phyloP scores from a whole-genome alignment of 257 asterid genomes.

The Scutellaria galericulata region DNA sequence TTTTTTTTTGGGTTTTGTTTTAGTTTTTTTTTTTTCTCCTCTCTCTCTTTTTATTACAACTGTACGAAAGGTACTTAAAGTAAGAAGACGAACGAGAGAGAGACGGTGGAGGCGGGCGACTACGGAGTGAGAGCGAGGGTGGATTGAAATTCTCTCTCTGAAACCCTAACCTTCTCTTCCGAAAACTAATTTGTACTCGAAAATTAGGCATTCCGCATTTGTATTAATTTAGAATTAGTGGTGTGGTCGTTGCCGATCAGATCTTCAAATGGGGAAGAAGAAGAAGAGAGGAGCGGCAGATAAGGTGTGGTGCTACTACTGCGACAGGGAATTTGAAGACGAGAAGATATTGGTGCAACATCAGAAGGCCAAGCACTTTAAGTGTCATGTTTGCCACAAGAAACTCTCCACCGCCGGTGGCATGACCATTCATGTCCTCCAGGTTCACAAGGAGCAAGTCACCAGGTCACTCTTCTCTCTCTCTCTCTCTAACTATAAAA shows the following conservation, averaged over 20 bases:
- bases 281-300: slow-evolving; percentile 83
- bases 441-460: slow-evolving; percentile 95
- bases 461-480: slow-evolving; percentile 53
- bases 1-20: too few relatives aligned
- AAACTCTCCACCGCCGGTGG: slow-evolving; percentile 98
- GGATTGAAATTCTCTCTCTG: slow-evolving; percentile 6
- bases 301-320: slow-evolving; percentile 92
- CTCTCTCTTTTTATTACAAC: too few relatives aligned
- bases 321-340: slow-evolving; percentile 96
- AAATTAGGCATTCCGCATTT: too few relatives aligned
- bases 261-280: slow-evolving; percentile 76
- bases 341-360: slow-evolving; percentile 98
- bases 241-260: too few relatives aligned
- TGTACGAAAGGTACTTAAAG: too few relatives aligned
- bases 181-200: too few relatives aligned
- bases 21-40: too few relatives aligned
- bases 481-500: not conserved
- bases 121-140: too few relatives aligned
- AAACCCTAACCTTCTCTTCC: slow-evolving; percentile 40
- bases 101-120: too few relatives aligned
- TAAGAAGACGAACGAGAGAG: too few relatives aligned
- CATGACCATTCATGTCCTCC: slow-evolving; percentile 94
- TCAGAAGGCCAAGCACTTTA: slow-evolving; percentile 96
- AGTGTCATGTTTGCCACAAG: slow-evolving; percentile 96
- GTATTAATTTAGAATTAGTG: not conserved